Evolutionary conservation across 495 filamentous ascomycete species (phyloP).

Genomic region (Tuber magnatum): DNA sequence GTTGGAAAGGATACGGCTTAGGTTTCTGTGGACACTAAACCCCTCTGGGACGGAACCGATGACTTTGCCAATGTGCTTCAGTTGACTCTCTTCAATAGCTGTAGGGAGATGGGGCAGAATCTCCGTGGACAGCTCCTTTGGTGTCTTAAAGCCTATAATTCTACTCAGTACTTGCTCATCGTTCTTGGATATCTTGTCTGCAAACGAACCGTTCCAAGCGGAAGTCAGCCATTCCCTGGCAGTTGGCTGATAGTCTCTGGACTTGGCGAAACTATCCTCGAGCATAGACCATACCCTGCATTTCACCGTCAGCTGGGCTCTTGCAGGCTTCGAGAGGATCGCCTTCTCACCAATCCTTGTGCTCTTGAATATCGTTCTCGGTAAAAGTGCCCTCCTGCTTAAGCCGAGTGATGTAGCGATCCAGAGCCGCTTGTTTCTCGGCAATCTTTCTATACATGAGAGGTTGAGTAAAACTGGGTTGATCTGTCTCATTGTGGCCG

Average conservation of each 20-base stretch:
- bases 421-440: constrained; percentile 67
- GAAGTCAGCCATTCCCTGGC: constrained; percentile 97
- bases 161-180: constrained; percentile 13
- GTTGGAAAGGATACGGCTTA: constrained; percentile 88
- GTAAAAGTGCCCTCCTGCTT: constrained; percentile 87
- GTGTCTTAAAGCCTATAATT: constrained; percentile 70
- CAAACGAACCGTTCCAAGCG: constrained; percentile 72
- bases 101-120: constrained; percentile 88
- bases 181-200: background rate
- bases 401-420: constrained; percentile 82
- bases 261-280: constrained; percentile 89
- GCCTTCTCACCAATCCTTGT: constrained; percentile 72
- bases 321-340: background rate
- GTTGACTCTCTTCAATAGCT: constrained; percentile 58
- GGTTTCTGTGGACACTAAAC: constrained; percentile 84
- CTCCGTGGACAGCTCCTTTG: constrained; percentile 93
- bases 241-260: constrained; percentile 93
- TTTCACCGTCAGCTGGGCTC: background rate
- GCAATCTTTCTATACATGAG: constrained; percentile 98
- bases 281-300: constrained; percentile 86
- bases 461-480: constrained; percentile 98
- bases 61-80: constrained; percentile 70
- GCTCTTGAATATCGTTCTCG: constrained; percentile 95
- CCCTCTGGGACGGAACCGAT: constrained; percentile 71
- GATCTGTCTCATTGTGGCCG: constrained; percentile 98